Evolutionary conservation across 208 protist species (phyloP).

Genomic region (Leishmania arabica): DNA sequence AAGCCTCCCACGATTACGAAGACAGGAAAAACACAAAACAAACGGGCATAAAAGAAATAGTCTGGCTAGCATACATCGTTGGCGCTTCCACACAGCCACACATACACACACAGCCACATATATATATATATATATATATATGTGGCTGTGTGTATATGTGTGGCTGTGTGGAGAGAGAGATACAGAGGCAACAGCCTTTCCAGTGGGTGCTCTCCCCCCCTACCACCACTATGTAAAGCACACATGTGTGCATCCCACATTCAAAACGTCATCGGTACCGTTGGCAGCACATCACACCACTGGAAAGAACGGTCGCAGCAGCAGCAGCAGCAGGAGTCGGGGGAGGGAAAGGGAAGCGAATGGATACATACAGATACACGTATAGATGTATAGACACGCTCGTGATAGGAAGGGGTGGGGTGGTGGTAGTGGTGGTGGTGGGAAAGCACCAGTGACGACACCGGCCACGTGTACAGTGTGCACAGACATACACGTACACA

Average conservation of each 20-base stretch:
- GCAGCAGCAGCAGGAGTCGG: not conserved
- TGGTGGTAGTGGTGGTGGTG: not conserved
- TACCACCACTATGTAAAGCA: not conserved
- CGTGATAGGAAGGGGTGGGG: not conserved
- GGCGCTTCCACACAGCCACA: not conserved
- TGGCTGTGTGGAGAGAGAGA: too few relatives aligned
- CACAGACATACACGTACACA: not conserved
- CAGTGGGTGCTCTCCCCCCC: too few relatives aligned
- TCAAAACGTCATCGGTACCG: not conserved
- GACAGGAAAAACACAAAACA: not conserved
- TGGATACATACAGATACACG: slow-evolving; percentile 1
- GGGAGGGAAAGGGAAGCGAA: not conserved
- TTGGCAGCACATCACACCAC: not conserved
- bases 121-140: not conserved
- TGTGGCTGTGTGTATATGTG: not conserved
- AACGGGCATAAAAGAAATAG: not conserved
- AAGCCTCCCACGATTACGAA: not conserved
- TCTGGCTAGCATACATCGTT: not conserved
- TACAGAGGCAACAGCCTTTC: too few relatives aligned
- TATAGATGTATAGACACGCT: not conserved
- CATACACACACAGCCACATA: not conserved
- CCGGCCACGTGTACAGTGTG: not conserved
- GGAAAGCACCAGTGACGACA: not conserved
- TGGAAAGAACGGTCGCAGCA: not conserved
- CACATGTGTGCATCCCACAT: not conserved